Conservation (phyloP, 164 flowering plant species). For the Hamamelis virginiana region DNA sequence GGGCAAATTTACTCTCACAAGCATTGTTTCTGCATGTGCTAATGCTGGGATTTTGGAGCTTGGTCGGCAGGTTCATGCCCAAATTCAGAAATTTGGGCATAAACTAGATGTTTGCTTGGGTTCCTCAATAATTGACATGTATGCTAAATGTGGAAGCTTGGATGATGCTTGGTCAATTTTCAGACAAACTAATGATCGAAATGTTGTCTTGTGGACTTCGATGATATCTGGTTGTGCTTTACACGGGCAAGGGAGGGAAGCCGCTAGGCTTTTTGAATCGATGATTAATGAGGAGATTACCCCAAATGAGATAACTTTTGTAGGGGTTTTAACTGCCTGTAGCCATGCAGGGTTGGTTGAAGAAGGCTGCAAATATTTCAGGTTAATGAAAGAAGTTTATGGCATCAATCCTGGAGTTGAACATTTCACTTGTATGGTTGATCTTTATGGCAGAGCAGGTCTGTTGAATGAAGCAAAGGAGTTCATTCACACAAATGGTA, state of each 20-base stretch:
- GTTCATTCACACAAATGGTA: conserved; percentile 45
- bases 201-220: conserved; percentile 62
- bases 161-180: conserved; percentile 51
- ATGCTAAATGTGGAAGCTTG: conserved; percentile 66
- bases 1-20: conserved; percentile 51
- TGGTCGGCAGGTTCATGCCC: conserved; percentile 57
- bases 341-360: conserved; percentile 66
- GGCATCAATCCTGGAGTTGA: conserved; percentile 49
- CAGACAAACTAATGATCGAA: conserved; percentile 23
- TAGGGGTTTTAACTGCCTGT: conserved; percentile 66
- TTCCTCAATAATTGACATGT: conserved; percentile 67
- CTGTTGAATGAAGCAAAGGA: conserved; percentile 45
- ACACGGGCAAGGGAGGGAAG: conserved; percentile 60
- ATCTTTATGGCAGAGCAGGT: conserved; percentile 72
- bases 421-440: conserved; percentile 79
- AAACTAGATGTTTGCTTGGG: conserved; percentile 38
- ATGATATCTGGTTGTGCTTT: conserved; percentile 58
- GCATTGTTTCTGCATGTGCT: conserved; percentile 57
- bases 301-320: conserved; percentile 67
- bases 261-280: conserved; percentile 44
- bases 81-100: conserved; percentile 47
- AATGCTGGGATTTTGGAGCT: conserved; percentile 43
- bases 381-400: conserved; percentile 53
- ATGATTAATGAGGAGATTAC: conserved; percentile 52
- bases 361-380: conserved; percentile 55